Evolutionary conservation across 2,329 filamentous ascomycete genomes (phyloP), one percentile per base, ranked within the genome.

Genomic region (Cytospora chrysosperma): DNA sequence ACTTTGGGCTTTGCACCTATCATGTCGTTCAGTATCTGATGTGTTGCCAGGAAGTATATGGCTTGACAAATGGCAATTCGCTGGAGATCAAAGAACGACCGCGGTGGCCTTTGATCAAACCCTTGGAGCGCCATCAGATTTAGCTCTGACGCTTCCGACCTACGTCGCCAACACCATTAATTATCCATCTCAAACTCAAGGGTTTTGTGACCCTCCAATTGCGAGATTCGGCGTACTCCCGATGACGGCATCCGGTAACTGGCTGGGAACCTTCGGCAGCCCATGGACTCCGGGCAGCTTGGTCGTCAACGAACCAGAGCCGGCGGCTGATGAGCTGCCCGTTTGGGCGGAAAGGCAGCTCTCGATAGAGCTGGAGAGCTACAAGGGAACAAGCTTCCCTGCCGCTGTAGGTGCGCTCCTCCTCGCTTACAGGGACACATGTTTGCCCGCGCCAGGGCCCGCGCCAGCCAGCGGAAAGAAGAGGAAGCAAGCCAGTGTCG

Each of bases 341-440:
- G 2, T 10, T 10, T 63, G 51, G 63, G 60, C 63, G 7, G 60
- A 65, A 34, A 30, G 17, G 43, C 60, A 65, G 43, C 26, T 65
- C 9, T 10, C 7, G 12, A 37, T 19, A 30, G 63, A 63, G 13
- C 28, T 56, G 13, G 10, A 50, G 15, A 24, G 28, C 13, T 37
- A 21, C 19, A 50, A 53, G 9, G 27, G 24, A 21, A 34, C 27
- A 50, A 58, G 43, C 21, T 65, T 65, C 27, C 28, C 55, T 28
- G 52, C 55, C 12, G 63, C 63, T 3, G 62, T 65, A 24, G 51
- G 56, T 1, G 28, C 51, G 13, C 51, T 65, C 17, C 53, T 59
- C 27, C 52, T 65, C 3, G 51, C 30, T 3, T 58, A 59, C 49
- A 58, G 32, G 19, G 56, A 59, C 8, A 59, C 19, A 13, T 28